These are phyloP conservation scores for Metschnikowia continentalis DNA, from an alignment of 805 yeast species.

Conservation along the genomic window DNA sequence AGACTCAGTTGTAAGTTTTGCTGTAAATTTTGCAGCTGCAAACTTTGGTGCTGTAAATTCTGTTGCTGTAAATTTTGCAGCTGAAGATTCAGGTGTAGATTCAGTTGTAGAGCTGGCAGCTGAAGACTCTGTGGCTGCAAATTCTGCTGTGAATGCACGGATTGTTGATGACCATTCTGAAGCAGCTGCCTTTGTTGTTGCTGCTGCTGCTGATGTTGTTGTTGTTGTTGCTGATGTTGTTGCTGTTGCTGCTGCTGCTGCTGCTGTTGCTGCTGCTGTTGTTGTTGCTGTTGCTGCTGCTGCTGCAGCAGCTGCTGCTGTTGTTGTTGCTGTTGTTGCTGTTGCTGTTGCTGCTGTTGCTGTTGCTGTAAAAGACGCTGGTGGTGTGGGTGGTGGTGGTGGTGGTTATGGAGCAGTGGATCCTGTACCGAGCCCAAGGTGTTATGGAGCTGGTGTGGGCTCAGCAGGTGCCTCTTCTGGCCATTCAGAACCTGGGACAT, in stretches of 20 bases:
- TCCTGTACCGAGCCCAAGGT: slow-evolving; percentile 3
- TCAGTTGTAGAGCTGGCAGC: not conserved
- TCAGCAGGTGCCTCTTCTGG: not conserved
- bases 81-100: slow-evolving; percentile 7
- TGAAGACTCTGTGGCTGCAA: slow-evolving; percentile 7
- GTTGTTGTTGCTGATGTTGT: slow-evolving; percentile 9
- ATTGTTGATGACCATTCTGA: not conserved
- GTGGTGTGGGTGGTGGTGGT: not conserved
- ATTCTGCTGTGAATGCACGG: not conserved
- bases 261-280: slow-evolving; percentile 1
- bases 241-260: not conserved
- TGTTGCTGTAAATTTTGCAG: slow-evolving; percentile 9
- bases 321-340: slow-evolving; percentile 5
- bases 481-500: slow-evolving; percentile 1
- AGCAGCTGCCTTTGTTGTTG: not conserved
- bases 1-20: slow-evolving; percentile 5
- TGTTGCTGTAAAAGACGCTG: slow-evolving; percentile 8
- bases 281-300: slow-evolving; percentile 4
- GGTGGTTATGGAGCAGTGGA: slow-evolving; percentile 10
- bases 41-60: slow-evolving; percentile 6
- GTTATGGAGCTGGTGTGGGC: slow-evolving; percentile 1
- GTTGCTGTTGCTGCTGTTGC: slow-evolving; percentile 4
- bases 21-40: slow-evolving; percentile 5
- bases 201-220: not conserved
- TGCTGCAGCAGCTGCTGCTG: not conserved